These are phyloP conservation scores for Oryza brachyantha DNA, from an alignment of 176 grass and related monocot genomes.

Conservation along the genomic window DNA sequence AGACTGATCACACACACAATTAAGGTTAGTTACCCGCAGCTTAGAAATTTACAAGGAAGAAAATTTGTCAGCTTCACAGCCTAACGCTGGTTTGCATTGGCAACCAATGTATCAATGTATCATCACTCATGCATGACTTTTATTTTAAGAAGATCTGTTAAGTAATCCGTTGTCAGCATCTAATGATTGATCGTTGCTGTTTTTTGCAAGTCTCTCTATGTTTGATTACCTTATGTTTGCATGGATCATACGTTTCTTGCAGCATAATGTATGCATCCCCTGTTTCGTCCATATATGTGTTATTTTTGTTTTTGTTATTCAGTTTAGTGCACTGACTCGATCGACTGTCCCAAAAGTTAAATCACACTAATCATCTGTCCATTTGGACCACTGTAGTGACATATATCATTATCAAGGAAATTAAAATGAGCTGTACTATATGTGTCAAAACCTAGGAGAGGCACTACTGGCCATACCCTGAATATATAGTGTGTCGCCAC, in stretches of 20 bases:
- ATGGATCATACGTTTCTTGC: neutral
- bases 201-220: neutral
- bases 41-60: slow-evolving; percentile 41
- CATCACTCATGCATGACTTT: slow-evolving; percentile 15
- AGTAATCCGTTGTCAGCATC: neutral
- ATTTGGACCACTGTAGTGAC: neutral
- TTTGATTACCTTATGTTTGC: neutral
- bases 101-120: slow-evolving; percentile 23
- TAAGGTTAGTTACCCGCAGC: slow-evolving; percentile 6
- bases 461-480: neutral
- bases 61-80: slow-evolving; percentile 92
- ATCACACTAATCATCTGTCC: neutral
- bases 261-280: neutral
- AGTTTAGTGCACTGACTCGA: neutral
- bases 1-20: slow-evolving; percentile 3
- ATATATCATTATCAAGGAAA: neutral
- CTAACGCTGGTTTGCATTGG: slow-evolving; percentile 21
- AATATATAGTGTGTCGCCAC: neutral
- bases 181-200: neutral
- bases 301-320: neutral
- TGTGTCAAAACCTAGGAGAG: neutral
- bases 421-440: neutral
- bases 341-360: neutral
- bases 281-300: neutral
- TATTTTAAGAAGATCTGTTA: neutral